Evolutionary conservation across 1,139 yeast species (phyloP).

Genomic region (Tardiomyces depauwii): DNA sequence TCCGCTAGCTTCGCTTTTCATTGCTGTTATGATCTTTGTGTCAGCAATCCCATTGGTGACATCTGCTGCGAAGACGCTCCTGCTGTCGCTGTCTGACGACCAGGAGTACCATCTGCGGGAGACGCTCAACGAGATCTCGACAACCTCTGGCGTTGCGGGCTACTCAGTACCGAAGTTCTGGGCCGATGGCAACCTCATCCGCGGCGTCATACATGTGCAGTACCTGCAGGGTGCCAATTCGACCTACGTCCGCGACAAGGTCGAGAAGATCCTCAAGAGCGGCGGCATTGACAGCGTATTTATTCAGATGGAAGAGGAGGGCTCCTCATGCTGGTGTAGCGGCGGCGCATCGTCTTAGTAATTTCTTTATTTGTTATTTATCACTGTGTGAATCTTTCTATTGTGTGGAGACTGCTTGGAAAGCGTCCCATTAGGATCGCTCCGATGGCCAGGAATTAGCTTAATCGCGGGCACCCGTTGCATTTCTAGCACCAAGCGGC

Average conservation of each 20-base stretch:
- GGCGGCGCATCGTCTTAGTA: not conserved
- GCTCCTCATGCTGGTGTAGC: conserved; percentile 26
- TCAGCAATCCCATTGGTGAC: conserved; percentile 78
- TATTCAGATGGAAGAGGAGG: conserved; percentile 30
- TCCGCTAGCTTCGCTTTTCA: conserved; percentile 82
- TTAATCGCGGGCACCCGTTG: no score
- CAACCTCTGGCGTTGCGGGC: conserved; percentile 70
- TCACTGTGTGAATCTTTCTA: not conserved
- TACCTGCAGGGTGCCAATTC: conserved; percentile 57
- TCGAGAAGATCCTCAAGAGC: conserved; percentile 33
- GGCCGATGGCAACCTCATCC: conserved; percentile 46
- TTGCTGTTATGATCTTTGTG: conserved; percentile 65
- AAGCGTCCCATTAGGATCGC: no score
- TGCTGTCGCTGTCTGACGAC: conserved; percentile 46
- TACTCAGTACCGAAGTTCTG: conserved; percentile 87
- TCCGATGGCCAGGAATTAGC: no score
- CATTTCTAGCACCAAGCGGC: no score
- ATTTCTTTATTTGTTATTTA: not conserved
- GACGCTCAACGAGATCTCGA: conserved; percentile 53
- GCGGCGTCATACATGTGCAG: conserved; percentile 51
- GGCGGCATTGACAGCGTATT: conserved; percentile 26
- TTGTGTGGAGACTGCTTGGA: no score
- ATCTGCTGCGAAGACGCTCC: conserved; percentile 66
- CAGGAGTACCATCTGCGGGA: conserved; percentile 53
- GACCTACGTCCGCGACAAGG: conserved; percentile 47